Evolutionary conservation across 352 stramenopile genomes (phyloP), one percentile per base, ranked within the genome.

Genomic region (Elongisporangium prolatum): DNA sequence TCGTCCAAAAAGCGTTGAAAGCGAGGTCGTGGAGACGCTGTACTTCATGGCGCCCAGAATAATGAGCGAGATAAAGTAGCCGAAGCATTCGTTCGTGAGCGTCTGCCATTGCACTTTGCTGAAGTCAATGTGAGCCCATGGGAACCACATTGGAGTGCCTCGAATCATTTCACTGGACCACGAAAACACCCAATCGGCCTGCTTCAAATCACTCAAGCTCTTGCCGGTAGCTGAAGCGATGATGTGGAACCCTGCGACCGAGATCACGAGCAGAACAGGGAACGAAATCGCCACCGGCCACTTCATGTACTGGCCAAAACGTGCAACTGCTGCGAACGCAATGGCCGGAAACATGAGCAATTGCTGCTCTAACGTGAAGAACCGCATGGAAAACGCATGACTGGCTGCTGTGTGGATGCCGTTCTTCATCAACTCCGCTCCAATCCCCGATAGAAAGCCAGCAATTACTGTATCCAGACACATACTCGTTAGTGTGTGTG

Each of bases 41-140:
- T 92, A 93, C 64, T 93, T 93, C 48, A 93, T 68, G 6, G 76
- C 77, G 17, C 83, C 81, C 4, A 93, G 69, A 52, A 93, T 84
- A 17, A 92, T 61, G 13, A 93, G 69, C 24, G 84, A 87, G 4
- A 91, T 64, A 21, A 90, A 60, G 44, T 86, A 88, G 1, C 62
- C 71, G 61, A 80, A 79, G 40, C 82, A 88, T 51, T 90, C 77
- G 25, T 78, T 38, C 0, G 65, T 71, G 6, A 93, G 63, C 1
- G 75, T 77, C 40, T 72, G 63, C 84, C 84, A 93, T 22, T 77
- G 70, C 11, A 91, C 74, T 5, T 80, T 67, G 5, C 47, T 57
- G 16, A 89, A 76, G 28, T 88, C 79, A 54, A 93, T 83, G n/a
- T 81, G 64, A 6, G 68, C 64, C 84, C 84, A 93, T 9, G 84